phyloP scores from a whole-genome alignment of 805 yeast species.

The Millerozyma miso region DNA sequence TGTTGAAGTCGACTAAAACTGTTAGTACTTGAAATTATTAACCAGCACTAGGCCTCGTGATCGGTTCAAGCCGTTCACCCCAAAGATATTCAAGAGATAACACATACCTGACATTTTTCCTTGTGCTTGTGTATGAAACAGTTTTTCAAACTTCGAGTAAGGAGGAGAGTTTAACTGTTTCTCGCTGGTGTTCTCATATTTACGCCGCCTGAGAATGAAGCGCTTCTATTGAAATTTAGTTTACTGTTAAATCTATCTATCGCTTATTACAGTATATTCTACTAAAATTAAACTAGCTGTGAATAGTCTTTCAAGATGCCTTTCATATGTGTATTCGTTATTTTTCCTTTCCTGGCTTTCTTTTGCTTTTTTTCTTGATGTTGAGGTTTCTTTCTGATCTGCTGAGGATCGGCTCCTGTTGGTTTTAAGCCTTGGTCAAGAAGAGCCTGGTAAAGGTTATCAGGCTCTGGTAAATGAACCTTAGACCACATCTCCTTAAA shows the following conservation, averaged over 20 bases:
- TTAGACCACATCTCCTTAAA: slow-evolving; percentile 78
- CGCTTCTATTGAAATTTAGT: too few relatives aligned
- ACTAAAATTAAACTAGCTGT: slow-evolving; percentile 30
- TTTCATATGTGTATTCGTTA: slow-evolving; percentile 95
- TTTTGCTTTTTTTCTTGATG: slow-evolving; percentile 72
- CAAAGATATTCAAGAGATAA: too few relatives aligned
- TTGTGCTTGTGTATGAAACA: too few relatives aligned
- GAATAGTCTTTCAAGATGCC: slow-evolving; percentile 88
- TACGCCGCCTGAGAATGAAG: too few relatives aligned
- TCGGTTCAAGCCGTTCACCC: too few relatives aligned
- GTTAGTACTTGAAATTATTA: too few relatives aligned
- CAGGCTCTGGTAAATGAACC: slow-evolving; percentile 75
- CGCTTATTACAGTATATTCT: too few relatives aligned
- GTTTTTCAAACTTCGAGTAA: too few relatives aligned
- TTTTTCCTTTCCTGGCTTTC: slow-evolving; percentile 88
- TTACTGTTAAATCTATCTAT: too few relatives aligned
- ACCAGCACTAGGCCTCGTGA: too few relatives aligned
- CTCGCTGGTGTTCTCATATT: background rate
- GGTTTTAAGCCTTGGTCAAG: slow-evolving; percentile 89
- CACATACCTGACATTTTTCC: too few relatives aligned
- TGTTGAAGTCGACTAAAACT: slow-evolving; percentile 38
- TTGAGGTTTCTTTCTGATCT: slow-evolving; percentile 62
- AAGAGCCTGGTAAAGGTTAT: slow-evolving; percentile 74
- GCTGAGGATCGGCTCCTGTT: slow-evolving; percentile 95
- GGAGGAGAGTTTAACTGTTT: background rate